Evolutionary conservation across 2,329 filamentous ascomycete genomes (phyloP).

Genomic region (Colletotrichum lindemuthianum): DNA sequence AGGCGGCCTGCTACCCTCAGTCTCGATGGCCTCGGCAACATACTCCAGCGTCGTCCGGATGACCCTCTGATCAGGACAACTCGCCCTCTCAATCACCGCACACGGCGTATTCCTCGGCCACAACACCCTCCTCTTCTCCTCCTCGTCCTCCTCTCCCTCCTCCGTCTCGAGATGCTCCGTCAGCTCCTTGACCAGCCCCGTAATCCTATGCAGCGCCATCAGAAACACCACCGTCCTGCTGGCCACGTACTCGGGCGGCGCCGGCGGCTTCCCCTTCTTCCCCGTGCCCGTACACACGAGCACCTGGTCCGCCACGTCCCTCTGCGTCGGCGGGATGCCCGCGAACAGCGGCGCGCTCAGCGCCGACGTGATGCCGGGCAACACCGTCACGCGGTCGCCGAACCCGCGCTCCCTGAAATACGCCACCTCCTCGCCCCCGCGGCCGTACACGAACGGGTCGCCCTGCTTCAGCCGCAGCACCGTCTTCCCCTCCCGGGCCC

Average conservation of each 20-base stretch:
- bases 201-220: conserved; percentile 91
- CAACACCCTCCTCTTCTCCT: conserved; percentile 47
- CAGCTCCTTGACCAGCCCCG: conserved; percentile 77
- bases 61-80: conserved; percentile 92
- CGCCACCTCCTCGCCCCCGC: conserved; percentile 90
- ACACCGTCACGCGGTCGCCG: conserved; percentile 70
- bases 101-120: conserved; percentile 88
- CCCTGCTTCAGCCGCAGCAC: conserved; percentile 95
- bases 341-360: conserved; percentile 90
- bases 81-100: conserved; percentile 92
- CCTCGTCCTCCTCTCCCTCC: conserved; percentile 42
- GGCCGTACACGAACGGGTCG: conserved; percentile 95
- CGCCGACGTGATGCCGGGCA: conserved; percentile 92
- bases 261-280: conserved; percentile 83
- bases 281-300: conserved; percentile 97
- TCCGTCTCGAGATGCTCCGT: conserved; percentile 55
- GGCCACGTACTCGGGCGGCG: conserved; percentile 81
- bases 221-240: conserved; percentile 90
- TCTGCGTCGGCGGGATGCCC: conserved; percentile 86
- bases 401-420: conserved; percentile 82
- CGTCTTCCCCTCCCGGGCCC: conserved; percentile 71
- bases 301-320: conserved; percentile 90
- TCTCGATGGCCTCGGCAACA: conserved; percentile 85
- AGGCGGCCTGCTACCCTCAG: conserved; percentile 88
- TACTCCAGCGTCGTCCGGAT: conserved; percentile 86